Base-by-base conservation (phyloP, 2,329 filamentous ascomycete species). In the Microascus cirrosus region DNA sequence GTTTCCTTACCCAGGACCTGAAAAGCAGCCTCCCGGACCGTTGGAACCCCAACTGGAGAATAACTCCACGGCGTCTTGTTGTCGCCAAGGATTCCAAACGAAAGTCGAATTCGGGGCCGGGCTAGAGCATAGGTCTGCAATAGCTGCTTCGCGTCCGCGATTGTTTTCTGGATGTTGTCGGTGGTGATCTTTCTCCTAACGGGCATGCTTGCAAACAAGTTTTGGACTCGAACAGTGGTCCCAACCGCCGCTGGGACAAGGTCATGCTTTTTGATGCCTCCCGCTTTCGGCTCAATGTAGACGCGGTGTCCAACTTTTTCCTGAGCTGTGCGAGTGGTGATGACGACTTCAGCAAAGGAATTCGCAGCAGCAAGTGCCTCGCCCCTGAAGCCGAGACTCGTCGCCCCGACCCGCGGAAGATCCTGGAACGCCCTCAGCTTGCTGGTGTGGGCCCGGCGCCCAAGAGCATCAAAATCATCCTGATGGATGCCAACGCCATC, bases 361-460 rank as follows among this genome's bases (percentile, higher is more conserved):
- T 82, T 85, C 59, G 79, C 77, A 67, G 82, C 84, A 45, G 87
- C 85, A 60, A 93, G 72, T 18, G 87, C 87, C 65, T 90, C 82
- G 22, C 89, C 89, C 39, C 89, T 81, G 65, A 92, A 93, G 1
- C 89, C 89, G n/a, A 92, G 76, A 35, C 78, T 85, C 51, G 72
- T 74, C 1, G 80, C 78, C 8, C 80, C 82, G 22, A 85, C 71
- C 1, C 65, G 67, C 55, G 71, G 74, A 42, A 91, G 71, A 55
- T 91, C 85, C 0, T 82, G 76, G 59, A 87, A 81, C n/a, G 73
- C 73, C 54, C 72, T 73, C 51, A 92, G 76, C 70, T 92, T 93
- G 74, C 86, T 91, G 1, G 89, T 92, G 64, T 87, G 81, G 34
- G 85, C 81, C n/a, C 77, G 77, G 57, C 78, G 78, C n/a, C 85